These are phyloP conservation scores for Eruca vesicaria DNA, from an alignment of 441 rosid species.

Conservation along the genomic window DNA sequence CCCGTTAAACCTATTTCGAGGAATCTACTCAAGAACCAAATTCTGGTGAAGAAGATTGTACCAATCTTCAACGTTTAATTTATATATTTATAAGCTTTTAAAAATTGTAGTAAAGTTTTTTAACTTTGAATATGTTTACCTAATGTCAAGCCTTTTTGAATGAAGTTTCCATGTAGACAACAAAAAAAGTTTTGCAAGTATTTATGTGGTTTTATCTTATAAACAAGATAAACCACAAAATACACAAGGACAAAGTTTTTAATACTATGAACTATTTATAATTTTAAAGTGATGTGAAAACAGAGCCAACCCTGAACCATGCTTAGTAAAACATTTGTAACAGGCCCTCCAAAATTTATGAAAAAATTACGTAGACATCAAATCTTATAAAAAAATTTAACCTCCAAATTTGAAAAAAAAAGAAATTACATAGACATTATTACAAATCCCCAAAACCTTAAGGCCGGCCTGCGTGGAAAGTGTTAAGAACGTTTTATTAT, in stretches of 20 bases:
- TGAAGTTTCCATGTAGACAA: neutral
- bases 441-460: too few species aligned
- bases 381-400: too few species aligned
- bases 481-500: constrained; percentile 2
- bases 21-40: neutral
- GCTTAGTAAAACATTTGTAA: too few species aligned
- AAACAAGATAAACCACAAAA: too few species aligned
- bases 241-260: neutral
- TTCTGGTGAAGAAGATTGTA: neutral
- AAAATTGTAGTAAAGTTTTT: neutral
- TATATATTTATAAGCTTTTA: neutral
- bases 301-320: too few species aligned
- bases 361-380: too few species aligned
- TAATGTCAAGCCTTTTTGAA: neutral
- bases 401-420: too few species aligned
- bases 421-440: too few species aligned
- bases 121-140: neutral
- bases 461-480: too few species aligned
- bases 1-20: neutral
- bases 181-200: neutral
- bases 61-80: neutral
- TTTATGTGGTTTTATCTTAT: neutral
- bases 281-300: too few species aligned
- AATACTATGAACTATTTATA: neutral
- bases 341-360: too few species aligned